phyloP scores from a whole-genome alignment of 495 filamentous ascomycete genomes.

The Tetracladium setigerum region DNA sequence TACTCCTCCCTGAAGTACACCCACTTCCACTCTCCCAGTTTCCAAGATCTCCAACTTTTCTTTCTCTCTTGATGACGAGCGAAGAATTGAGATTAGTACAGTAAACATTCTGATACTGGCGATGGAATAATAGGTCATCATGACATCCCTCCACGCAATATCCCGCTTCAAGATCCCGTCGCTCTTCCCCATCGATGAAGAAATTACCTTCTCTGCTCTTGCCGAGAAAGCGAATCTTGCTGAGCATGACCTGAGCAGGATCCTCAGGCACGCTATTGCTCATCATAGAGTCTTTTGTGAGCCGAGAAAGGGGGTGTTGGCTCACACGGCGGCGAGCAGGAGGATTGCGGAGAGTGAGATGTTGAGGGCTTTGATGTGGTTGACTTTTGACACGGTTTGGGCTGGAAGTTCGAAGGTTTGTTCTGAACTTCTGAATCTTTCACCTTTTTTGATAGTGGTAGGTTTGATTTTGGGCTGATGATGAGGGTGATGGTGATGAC shows the following conservation, averaged over 20 bases:
- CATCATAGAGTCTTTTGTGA: constrained; percentile 21
- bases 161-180: constrained; percentile 20
- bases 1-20: constrained; percentile 2
- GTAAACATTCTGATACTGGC: too few relatives aligned
- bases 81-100: too few relatives aligned
- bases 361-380: neutral
- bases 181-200: constrained; percentile 11
- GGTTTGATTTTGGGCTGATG: neutral
- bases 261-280: constrained; percentile 21
- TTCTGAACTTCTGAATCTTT: neutral
- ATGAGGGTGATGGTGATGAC: neutral
- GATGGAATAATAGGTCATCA: constrained; percentile 3
- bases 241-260: constrained; percentile 13
- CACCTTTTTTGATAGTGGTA: neutral
- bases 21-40: constrained; percentile 10
- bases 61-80: constrained; percentile 7
- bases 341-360: constrained; percentile 1
- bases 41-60: constrained; percentile 14
- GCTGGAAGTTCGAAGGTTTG: neutral
- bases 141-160: constrained; percentile 18
- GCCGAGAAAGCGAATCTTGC: constrained; percentile 3
- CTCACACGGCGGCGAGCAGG: constrained; percentile 15
- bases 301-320: constrained; percentile 10
- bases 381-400: constrained; percentile 5
- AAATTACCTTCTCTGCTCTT: constrained; percentile 18